Conservation (phyloP, 2,329 filamentous ascomycete species). For the Rhynchosporium agropyri region DNA sequence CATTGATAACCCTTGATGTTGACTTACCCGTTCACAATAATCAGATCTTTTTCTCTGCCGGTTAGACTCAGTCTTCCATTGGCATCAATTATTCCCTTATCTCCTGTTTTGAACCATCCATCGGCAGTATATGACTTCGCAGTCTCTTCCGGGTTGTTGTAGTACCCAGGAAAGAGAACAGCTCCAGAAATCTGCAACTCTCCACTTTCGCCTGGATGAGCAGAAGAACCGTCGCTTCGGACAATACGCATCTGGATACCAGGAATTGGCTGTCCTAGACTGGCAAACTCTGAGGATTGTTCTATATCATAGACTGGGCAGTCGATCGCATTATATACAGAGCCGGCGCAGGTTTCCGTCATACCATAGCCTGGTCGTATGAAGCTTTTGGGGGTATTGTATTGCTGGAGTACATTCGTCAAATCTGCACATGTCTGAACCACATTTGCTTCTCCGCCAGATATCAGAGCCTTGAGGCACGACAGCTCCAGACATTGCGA, state of each 20-base stretch:
- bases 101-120: conserved; percentile 50
- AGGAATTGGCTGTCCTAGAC: conserved; percentile 45
- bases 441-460: conserved; percentile 52
- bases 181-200: conserved; percentile 46
- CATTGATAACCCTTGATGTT: neutral
- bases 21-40: conserved; percentile 50
- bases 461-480: conserved; percentile 42
- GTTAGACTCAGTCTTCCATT: conserved; percentile 44
- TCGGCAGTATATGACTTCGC: conserved; percentile 56
- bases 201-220: conserved; percentile 41
- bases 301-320: conserved; percentile 48
- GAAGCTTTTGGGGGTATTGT: conserved; percentile 42
- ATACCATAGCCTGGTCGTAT: conserved; percentile 51
- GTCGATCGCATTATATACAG: conserved; percentile 46
- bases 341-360: conserved; percentile 57
- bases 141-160: conserved; percentile 53
- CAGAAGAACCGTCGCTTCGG: conserved; percentile 17
- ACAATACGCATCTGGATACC: conserved; percentile 48
- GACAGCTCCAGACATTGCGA: conserved; percentile 38
- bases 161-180: conserved; percentile 60
- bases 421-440: conserved; percentile 41
- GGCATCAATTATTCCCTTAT: conserved; percentile 44
- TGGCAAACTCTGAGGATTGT: conserved; percentile 41
- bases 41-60: conserved; percentile 48
- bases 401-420: conserved; percentile 39